Percentiles rank a stretch among this genome's conserved stretches.
Conservation (phyloP, 768 basidiomycete genomes). For the Phaeotremella fagi region DNA sequence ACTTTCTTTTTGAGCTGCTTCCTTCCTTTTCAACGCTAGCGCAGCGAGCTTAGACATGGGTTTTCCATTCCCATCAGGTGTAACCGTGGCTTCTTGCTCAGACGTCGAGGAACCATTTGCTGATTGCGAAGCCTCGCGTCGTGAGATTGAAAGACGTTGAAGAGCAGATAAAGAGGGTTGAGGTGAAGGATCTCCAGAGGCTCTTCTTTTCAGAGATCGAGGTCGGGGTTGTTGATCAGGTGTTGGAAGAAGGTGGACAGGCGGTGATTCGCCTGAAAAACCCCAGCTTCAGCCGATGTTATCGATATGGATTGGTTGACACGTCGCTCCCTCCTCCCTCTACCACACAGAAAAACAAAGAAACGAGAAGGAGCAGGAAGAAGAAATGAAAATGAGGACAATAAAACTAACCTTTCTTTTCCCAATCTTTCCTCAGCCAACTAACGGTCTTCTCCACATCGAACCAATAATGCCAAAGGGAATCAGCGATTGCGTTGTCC, state of each 20-base stretch:
- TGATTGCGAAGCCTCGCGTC: conserved; percentile 44
- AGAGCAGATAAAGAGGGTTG: conserved; percentile 40
- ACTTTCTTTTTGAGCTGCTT: conserved; percentile 39
- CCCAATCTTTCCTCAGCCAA: conserved; percentile 62
- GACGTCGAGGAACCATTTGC: conserved; percentile 1
- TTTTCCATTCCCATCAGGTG: conserved; percentile 15
- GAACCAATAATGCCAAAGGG: conserved; percentile 83
- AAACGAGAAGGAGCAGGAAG: conserved; percentile 24
- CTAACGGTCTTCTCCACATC: conserved; percentile 70
- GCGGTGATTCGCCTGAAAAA: conserved; percentile 57
- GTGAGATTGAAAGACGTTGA: conserved; percentile 53
- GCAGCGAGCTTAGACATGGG: conserved; percentile 48
- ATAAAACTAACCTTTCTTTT: conserved; percentile 57
- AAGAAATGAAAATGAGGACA: conserved; percentile 46
- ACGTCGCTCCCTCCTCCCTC: conserved; percentile 5
- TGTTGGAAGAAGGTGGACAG: conserved; percentile 49
- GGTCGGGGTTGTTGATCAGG: conserved; percentile 48
- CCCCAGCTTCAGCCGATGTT: conserved; percentile 58
- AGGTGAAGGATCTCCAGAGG: conserved; percentile 9
- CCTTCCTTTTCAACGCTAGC: conserved; percentile 39
- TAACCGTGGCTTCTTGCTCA: background rate
- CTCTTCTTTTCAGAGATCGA: conserved; percentile 27
- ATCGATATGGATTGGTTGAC: no score
- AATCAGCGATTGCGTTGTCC: conserved; percentile 69
- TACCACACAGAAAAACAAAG: conserved; percentile 1